Conservation (phyloP, 2,329 filamentous ascomycete genomes). For the Fusarium austroafricanum region DNA sequence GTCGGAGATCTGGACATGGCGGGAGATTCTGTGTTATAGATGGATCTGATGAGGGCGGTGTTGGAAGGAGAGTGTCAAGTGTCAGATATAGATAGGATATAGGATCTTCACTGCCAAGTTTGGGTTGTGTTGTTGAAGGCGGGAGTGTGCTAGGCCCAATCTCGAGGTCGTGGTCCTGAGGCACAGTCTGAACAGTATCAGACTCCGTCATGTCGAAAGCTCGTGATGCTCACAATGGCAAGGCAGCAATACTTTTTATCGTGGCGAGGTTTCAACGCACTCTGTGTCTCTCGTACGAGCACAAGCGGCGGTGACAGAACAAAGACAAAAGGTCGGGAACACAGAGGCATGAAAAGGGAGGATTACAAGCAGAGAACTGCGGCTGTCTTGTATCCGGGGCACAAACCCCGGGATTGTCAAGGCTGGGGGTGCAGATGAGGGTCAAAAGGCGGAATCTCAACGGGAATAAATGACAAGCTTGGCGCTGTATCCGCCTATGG, state of each 20-base stretch:
- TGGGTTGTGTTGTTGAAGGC: constrained; percentile 13
- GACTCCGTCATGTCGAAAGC: constrained; percentile 25
- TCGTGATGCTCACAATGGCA: not conserved
- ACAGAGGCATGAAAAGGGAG: too few species aligned
- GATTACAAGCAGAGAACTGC: constrained; percentile 6
- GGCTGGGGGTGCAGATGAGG: constrained; percentile 35
- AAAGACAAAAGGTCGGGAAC: not conserved
- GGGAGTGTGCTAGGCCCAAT: constrained; percentile 23
- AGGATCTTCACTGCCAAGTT: constrained; percentile 33
- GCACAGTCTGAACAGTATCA: constrained; percentile 10
- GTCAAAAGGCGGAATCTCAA: constrained; percentile 39
- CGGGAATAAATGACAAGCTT: constrained; percentile 42
- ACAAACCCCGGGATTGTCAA: constrained; percentile 39
- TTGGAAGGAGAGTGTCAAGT: constrained; percentile 54
- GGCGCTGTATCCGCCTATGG: constrained; percentile 36
- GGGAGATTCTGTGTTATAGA: constrained; percentile 58
- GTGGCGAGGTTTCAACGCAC: not conserved
- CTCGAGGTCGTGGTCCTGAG: constrained; percentile 30
- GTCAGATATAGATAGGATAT: constrained; percentile 57
- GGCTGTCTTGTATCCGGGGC: constrained; percentile 28
- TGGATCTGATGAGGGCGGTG: constrained; percentile 32
- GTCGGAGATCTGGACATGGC: constrained; percentile 71
- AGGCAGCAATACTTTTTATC: not conserved
- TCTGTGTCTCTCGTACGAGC: not conserved
- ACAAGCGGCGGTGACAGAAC: not conserved